Percentiles rank a stretch among this genome's conserved stretches.
These are phyloP conservation scores for Parathielavia hyrcaniae DNA, from an alignment of 495 filamentous ascomycete genomes.

Conservation along the genomic window DNA sequence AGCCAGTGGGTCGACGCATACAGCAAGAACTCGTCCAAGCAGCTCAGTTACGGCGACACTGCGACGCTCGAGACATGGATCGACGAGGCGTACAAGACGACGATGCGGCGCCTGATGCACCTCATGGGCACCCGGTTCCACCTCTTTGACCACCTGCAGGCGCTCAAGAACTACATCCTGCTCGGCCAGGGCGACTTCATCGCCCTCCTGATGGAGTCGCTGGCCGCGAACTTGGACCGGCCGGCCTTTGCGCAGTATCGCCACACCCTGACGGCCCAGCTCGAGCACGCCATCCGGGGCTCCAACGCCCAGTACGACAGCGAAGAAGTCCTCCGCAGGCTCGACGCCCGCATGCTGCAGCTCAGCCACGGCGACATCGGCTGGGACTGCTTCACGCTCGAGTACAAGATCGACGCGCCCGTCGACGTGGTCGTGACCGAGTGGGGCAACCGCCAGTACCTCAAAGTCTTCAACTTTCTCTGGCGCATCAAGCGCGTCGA, in stretches of 20 bases:
- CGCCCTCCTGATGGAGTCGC: slow-evolving; percentile 91
- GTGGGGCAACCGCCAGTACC: slow-evolving; percentile 89
- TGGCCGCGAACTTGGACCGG: slow-evolving; percentile 84
- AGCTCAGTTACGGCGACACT: slow-evolving; percentile 90
- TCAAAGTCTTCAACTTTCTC: slow-evolving; percentile 98
- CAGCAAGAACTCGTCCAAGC: slow-evolving; percentile 88
- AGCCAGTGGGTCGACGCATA: slow-evolving; percentile 93
- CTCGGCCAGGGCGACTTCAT: slow-evolving; percentile 98
- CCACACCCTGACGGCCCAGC: slow-evolving; percentile 90
- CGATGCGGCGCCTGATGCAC: slow-evolving; percentile 90
- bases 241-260: slow-evolving; percentile 93
- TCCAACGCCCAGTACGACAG: slow-evolving; percentile 96
- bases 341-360: slow-evolving; percentile 95
- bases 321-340: slow-evolving; percentile 81
- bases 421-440: slow-evolving; percentile 96
- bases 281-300: slow-evolving; percentile 94
- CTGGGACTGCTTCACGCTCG: slow-evolving; percentile 98
- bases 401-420: slow-evolving; percentile 96
- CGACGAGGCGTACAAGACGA: slow-evolving; percentile 94
- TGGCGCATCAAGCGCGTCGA: slow-evolving; percentile 98
- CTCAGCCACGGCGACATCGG: slow-evolving; percentile 94
- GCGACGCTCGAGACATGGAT: slow-evolving; percentile 86
- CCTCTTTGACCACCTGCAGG: slow-evolving; percentile 83
- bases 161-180: slow-evolving; percentile 90
- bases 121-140: slow-evolving; percentile 93